Percentiles rank a stretch among this genome's conserved stretches.
phyloP scores from a whole-genome alignment of 257 asterid genomes.

The Paulownia fortunei region DNA sequence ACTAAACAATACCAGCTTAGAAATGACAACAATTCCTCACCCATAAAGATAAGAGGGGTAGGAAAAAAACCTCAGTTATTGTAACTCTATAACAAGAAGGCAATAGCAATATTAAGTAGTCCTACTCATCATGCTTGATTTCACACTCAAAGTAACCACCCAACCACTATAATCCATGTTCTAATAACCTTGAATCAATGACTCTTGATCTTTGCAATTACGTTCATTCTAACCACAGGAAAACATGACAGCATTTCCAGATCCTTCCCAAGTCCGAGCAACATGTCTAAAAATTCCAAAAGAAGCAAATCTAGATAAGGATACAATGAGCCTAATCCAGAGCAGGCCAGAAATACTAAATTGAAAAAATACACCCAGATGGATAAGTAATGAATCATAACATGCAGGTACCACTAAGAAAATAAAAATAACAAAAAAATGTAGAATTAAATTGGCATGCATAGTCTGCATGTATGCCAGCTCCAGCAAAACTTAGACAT shows the following conservation, averaged over 20 bases:
- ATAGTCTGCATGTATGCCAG: background rate
- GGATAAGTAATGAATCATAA: background rate
- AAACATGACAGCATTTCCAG: conserved; percentile 6
- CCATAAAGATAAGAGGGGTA: background rate
- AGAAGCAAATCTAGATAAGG: background rate
- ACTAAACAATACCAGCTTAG: conserved; percentile 12
- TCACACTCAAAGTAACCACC: background rate
- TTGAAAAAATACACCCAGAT: background rate
- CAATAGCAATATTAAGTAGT: conserved; percentile 1
- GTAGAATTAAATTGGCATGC: background rate
- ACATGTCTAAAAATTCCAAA: conserved; percentile 21
- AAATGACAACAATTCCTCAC: conserved; percentile 7
- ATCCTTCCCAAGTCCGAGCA: background rate
- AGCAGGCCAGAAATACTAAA: background rate
- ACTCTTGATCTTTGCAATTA: conserved; percentile 13
- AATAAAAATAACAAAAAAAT: background rate
- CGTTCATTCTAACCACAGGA: conserved; percentile 3
- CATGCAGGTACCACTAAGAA: background rate
- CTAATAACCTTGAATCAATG: conserved; percentile 10
- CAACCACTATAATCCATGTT: background rate
- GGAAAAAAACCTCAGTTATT: background rate
- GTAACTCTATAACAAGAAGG: background rate
- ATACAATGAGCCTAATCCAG: background rate
- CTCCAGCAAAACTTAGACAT: background rate
- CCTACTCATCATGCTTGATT: conserved; percentile 7